Percentiles rank a stretch among this genome's conserved stretches.
Evolutionary conservation across 192 early-diverging fungal genomes (phyloP).

Genomic region (Rhizoclosmatium sp.): DNA sequence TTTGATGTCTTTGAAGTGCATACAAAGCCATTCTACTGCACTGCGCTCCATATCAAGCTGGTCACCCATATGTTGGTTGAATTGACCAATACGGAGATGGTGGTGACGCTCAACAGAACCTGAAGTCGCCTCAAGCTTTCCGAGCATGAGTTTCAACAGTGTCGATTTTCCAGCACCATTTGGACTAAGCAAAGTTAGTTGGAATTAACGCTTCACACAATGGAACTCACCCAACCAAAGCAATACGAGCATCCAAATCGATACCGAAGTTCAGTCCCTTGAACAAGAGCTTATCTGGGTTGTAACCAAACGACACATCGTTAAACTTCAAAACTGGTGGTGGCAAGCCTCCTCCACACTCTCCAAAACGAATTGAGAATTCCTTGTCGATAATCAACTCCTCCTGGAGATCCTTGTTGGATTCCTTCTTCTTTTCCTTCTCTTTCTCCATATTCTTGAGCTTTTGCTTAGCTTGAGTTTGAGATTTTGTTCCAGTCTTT

Average conservation of each 20-base stretch:
- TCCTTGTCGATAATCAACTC: conserved; percentile 86
- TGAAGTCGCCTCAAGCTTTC: conserved; percentile 80
- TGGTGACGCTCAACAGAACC: conserved; percentile 91
- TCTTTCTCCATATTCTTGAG: conserved; percentile 99
- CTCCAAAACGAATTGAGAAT: conserved; percentile 87
- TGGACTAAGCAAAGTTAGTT: conserved; percentile 72
- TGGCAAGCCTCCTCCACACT: conserved; percentile 84
- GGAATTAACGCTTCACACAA: conserved; percentile 54
- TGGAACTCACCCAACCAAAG: conserved; percentile 83
- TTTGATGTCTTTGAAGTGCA: conserved; percentile 77
- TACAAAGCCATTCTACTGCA: conserved; percentile 92
- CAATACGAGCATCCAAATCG: conserved; percentile 99
- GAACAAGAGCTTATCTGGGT: conserved; percentile 83
- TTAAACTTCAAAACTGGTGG: conserved; percentile 95
- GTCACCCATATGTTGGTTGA: conserved; percentile 97
- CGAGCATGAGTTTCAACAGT: conserved; percentile 95
- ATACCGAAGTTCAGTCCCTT: conserved; percentile 89
- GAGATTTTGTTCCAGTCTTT: conserved; percentile 97
- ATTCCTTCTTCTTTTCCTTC: conserved; percentile 73
- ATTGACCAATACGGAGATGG: conserved; percentile 92
- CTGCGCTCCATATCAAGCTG: conserved; percentile 88
- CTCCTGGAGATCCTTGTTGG: conserved; percentile 79
- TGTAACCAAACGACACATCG: conserved; percentile 87
- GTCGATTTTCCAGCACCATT: conserved; percentile 94
- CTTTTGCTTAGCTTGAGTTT: conserved; percentile 98